Conservation (phyloP, 495 filamentous ascomycete genomes). For the Penicillium subrubescens region DNA sequence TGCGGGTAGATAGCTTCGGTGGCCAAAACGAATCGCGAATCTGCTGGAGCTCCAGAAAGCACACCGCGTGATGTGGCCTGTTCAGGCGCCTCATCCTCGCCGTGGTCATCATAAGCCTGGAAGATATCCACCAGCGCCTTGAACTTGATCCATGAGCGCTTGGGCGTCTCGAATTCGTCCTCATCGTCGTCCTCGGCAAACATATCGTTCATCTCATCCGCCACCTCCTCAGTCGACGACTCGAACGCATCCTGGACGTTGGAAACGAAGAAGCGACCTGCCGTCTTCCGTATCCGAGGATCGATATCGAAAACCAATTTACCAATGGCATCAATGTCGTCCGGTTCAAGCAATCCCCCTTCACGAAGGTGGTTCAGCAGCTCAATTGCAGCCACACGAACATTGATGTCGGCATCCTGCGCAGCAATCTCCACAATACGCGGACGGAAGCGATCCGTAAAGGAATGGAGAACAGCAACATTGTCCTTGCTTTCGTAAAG, state of each 20-base stretch:
- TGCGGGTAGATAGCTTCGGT: slow-evolving; percentile 82
- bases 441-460: slow-evolving; percentile 84
- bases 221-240: slow-evolving; percentile 78
- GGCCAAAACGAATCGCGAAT: slow-evolving; percentile 83
- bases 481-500: slow-evolving; percentile 77
- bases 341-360: slow-evolving; percentile 82
- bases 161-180: slow-evolving; percentile 70
- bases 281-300: slow-evolving; percentile 77
- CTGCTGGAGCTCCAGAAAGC: slow-evolving; percentile 50
- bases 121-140: slow-evolving; percentile 87
- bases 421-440: slow-evolving; percentile 94
- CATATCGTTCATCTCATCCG: slow-evolving; percentile 74
- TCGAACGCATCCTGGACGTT: slow-evolving; percentile 83
- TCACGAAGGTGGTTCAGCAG: slow-evolving; percentile 80
- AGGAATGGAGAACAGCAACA: slow-evolving; percentile 74
- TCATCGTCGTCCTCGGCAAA: slow-evolving; percentile 62
- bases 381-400: slow-evolving; percentile 76
- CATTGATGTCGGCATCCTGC: slow-evolving; percentile 72
- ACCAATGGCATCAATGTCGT: slow-evolving; percentile 84
- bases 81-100: slow-evolving; percentile 40
- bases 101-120: slow-evolving; percentile 69
- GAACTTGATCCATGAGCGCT: slow-evolving; percentile 82
- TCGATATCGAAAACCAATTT: slow-evolving; percentile 86
- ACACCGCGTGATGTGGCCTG: slow-evolving; percentile 33
- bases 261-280: slow-evolving; percentile 85